A percentile compares a stretch with the other conserved stretches of the same genome.
These are phyloP conservation scores for Ceraceosorus guamensis DNA, from an alignment of 1,284 basidiomycete species.

Conservation along the genomic window DNA sequence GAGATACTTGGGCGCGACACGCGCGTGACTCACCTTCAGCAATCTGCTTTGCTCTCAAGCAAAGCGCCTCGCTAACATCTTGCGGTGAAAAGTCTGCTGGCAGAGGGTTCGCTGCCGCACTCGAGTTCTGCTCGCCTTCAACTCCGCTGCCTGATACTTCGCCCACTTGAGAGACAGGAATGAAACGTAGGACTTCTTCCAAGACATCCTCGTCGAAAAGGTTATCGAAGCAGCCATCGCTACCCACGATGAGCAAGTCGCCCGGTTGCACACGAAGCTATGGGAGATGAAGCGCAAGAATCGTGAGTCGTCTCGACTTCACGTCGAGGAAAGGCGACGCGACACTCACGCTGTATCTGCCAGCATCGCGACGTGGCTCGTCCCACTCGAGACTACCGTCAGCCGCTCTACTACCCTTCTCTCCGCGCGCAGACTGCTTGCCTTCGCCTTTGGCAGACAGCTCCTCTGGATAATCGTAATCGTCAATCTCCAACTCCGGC, in stretches of 20 bases:
- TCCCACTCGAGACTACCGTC: constrained; percentile 44
- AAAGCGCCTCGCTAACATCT: constrained; percentile 54
- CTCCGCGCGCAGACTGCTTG: constrained; percentile 6
- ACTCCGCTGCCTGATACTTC: not conserved
- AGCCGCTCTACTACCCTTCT: too few relatives aligned
- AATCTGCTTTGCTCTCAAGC: constrained; percentile 52
- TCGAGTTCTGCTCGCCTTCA: not conserved
- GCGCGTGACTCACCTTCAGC: too few relatives aligned
- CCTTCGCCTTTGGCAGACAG: not conserved
- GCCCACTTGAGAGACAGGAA: constrained; percentile 35
- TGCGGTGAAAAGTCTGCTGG: constrained; percentile 51
- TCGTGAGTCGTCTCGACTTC: too few relatives aligned
- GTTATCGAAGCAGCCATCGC: constrained; percentile 87
- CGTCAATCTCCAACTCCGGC: too few relatives aligned
- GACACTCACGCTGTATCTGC: constrained; percentile 53
- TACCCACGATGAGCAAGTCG: constrained; percentile 81
- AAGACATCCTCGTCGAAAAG: constrained; percentile 90
- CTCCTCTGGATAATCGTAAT: constrained; percentile 10
- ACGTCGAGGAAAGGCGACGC: too few relatives aligned
- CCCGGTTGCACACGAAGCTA: constrained; percentile 75
- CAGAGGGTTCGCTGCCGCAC: not conserved
- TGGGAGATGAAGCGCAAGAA: too few relatives aligned
- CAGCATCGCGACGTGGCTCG: constrained; percentile 17
- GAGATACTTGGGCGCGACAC: too few relatives aligned
- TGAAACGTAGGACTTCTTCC: constrained; percentile 72